Percentiles rank a stretch among this genome's conserved stretches.
Evolutionary conservation across 2,329 filamentous ascomycete species (phyloP).

Genomic region (Monilinia fructicola): DNA sequence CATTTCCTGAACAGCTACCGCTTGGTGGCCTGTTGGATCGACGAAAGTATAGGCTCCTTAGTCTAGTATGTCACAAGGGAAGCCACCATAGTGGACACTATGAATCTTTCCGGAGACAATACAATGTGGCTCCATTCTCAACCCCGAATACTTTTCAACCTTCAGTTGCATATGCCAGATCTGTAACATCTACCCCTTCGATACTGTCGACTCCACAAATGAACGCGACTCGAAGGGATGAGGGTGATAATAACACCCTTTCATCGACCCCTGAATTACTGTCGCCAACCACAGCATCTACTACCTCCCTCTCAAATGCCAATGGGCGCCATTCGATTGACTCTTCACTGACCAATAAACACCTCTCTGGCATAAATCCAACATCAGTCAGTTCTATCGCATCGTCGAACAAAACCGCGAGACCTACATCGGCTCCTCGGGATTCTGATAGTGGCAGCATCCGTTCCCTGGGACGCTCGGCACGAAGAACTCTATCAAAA

Average conservation of each 20-base stretch:
- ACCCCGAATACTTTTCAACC: constrained; percentile 78
- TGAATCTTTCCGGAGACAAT: constrained; percentile 90
- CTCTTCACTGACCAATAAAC: constrained; percentile 22
- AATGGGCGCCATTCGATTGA: constrained; percentile 28
- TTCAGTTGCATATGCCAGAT: constrained; percentile 62
- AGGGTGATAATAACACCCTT: constrained; percentile 31
- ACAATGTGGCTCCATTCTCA: constrained; percentile 73
- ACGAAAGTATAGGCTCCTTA: constrained; percentile 79
- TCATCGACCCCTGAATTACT: constrained; percentile 37
- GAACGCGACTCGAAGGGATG: constrained; percentile 36
- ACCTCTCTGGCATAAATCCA: constrained; percentile 22
- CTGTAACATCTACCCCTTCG: constrained; percentile 34
- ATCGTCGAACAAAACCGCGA: constrained; percentile 26
- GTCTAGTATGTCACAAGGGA: constrained; percentile 89
- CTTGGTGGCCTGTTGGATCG: constrained; percentile 77
- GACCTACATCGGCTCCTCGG: constrained; percentile 33
- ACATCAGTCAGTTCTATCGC: constrained; percentile 27
- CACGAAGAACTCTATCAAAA: constrained; percentile 54
- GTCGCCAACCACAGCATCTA: constrained; percentile 36
- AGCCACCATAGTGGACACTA: constrained; percentile 97
- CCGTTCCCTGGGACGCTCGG: constrained; percentile 57
- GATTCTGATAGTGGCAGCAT: constrained; percentile 54
- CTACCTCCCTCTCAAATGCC: constrained; percentile 33
- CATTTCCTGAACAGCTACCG: constrained; percentile 83
- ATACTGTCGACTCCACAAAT: constrained; percentile 40